phyloP scores from a whole-genome alignment of 768 basidiomycete genomes.

The Fomitopsis serialis region DNA sequence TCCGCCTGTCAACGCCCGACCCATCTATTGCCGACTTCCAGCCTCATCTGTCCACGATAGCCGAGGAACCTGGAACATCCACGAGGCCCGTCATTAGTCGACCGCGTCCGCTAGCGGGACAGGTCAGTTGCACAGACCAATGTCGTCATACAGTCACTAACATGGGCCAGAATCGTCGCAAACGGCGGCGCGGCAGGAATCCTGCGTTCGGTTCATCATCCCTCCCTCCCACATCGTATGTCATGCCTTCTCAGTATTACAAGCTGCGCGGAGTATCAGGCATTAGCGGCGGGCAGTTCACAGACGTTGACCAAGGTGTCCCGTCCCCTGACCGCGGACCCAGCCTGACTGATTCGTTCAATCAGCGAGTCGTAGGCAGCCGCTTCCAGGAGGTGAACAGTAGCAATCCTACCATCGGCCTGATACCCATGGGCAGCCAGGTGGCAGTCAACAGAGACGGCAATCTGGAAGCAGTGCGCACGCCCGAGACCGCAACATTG shows the following conservation, averaged over 20 bases:
- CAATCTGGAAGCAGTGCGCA: constrained; percentile 30
- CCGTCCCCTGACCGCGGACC: constrained; percentile 19
- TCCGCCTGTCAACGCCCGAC: constrained; percentile 67
- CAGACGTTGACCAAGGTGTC: constrained; percentile 35
- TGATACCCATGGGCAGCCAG: constrained; percentile 56
- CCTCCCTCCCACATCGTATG: constrained; percentile 71
- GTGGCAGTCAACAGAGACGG: constrained; percentile 49
- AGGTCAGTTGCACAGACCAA: constrained; percentile 18
- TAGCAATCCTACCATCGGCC: constrained; percentile 50
- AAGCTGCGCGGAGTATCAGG: constrained; percentile 59
- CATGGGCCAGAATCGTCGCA: constrained; percentile 28
- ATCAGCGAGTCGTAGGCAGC: constrained; percentile 58
- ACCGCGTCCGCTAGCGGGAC: constrained; percentile 46
- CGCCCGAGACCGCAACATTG: constrained; percentile 28
- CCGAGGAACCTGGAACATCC: constrained; percentile 33
- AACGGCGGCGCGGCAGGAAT: constrained; percentile 46
- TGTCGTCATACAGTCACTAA: neutral
- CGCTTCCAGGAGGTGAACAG: constrained; percentile 70
- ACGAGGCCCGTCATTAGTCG: constrained; percentile 57
- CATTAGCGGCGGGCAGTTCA: constrained; percentile 54
- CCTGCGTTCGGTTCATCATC: constrained; percentile 65
- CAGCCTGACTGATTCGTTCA: constrained; percentile 53
- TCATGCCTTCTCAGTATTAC: constrained; percentile 78
- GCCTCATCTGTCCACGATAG: constrained; percentile 25
- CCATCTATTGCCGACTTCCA: constrained; percentile 55